Evolutionary conservation across 148 eudicot genomes (phyloP).

Genomic region (Rhododendron kiyosumense): DNA sequence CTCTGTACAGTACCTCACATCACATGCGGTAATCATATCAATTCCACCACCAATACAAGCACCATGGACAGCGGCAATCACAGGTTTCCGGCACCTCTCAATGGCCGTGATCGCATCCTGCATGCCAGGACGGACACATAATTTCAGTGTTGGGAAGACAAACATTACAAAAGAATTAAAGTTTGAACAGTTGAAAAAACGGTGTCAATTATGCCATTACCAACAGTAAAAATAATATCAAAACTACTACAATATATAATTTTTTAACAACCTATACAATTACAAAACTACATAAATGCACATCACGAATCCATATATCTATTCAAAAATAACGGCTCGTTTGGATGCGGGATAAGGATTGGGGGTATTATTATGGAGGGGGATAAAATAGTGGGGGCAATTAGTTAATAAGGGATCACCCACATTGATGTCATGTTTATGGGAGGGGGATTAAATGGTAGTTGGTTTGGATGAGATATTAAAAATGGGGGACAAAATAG

Average conservation of each 20-base stretch:
- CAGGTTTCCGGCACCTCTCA: conserved; percentile 88
- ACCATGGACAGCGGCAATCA: conserved; percentile 64
- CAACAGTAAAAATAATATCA: background rate
- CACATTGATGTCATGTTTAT: too few relatives aligned
- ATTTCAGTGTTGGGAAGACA: background rate
- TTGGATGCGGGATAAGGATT: too few relatives aligned
- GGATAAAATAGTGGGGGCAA: too few relatives aligned
- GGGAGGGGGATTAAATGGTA: too few relatives aligned
- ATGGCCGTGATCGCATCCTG: conserved; percentile 68
- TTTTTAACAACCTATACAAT: background rate
- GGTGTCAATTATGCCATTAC: background rate
- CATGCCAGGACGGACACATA: background rate
- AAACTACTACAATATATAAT: background rate
- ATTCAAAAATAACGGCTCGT: too few relatives aligned
- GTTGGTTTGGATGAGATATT: too few relatives aligned
- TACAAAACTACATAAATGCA: background rate
- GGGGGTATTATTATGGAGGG: too few relatives aligned
- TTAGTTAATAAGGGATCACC: too few relatives aligned
- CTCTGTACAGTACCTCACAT: conserved; percentile 56
- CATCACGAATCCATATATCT: background rate
- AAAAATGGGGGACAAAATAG: too few relatives aligned
- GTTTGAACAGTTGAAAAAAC: background rate
- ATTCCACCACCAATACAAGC: conserved; percentile 84
- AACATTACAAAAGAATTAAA: background rate
- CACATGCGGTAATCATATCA: conserved; percentile 87